phyloP scores from a whole-genome alignment of 805 yeast genomes.

The Scheffersomyces lignosus region DNA sequence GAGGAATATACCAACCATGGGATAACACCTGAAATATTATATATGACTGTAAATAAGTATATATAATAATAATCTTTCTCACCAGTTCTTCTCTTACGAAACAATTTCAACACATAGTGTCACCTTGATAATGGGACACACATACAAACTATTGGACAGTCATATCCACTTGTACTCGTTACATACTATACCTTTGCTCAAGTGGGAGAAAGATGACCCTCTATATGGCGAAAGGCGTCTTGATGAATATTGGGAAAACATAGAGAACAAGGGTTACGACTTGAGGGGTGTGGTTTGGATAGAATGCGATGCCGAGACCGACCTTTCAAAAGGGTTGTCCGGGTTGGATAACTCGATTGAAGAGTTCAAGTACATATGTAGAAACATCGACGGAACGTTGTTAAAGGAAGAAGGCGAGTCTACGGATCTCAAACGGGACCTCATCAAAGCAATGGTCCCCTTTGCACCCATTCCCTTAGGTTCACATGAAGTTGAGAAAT shows the following conservation, averaged over 20 bases:
- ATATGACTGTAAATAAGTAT: no score
- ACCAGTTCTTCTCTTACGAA: no score
- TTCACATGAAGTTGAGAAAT: slow-evolving; percentile 12
- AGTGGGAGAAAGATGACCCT: slow-evolving; percentile 30
- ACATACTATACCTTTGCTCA: slow-evolving; percentile 18
- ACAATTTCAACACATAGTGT: not conserved
- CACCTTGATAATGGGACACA: not conserved
- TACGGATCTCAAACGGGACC: slow-evolving; percentile 3
- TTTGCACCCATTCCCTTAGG: slow-evolving; percentile 47
- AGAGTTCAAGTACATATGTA: slow-evolving; percentile 20
- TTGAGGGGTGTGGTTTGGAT: slow-evolving; percentile 31
- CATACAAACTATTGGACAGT: slow-evolving; percentile 24
- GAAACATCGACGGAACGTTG: slow-evolving; percentile 10
- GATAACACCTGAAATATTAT: no score
- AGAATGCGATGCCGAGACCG: slow-evolving; percentile 32
- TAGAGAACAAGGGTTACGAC: slow-evolving; percentile 5
- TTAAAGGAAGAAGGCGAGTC: slow-evolving; percentile 10
- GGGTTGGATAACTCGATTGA: slow-evolving; percentile 26
- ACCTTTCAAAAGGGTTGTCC: slow-evolving; percentile 4
- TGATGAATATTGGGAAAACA: slow-evolving; percentile 21
- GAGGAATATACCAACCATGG: no score
- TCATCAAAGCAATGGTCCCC: slow-evolving; percentile 35
- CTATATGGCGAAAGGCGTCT: slow-evolving; percentile 22
- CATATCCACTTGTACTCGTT: slow-evolving; percentile 39
- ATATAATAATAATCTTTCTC: no score